A percentile compares a stretch with the other conserved stretches of the same genome.
phyloP scores from a whole-genome alignment of 345 rosid genomes.

The Eucalyptus sp. region DNA sequence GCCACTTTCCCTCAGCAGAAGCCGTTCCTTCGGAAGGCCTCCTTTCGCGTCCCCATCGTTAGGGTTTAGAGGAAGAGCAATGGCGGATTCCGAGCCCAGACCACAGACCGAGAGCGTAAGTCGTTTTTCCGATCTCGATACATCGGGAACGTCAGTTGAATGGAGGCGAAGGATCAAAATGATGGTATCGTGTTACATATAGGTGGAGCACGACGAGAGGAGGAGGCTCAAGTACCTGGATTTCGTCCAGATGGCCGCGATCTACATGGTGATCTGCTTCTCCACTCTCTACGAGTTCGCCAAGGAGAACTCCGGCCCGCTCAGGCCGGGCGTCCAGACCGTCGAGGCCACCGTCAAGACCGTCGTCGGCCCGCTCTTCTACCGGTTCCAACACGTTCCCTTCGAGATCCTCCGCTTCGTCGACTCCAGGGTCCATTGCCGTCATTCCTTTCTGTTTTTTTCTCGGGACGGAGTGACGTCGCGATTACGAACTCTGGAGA shows the following conservation, averaged over 20 bases:
- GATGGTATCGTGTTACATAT: not conserved
- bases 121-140: not conserved
- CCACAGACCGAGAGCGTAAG: conserved; percentile 4
- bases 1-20: not conserved
- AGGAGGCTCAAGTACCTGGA: conserved; percentile 49
- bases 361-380: conserved; percentile 56
- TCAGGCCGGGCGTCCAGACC: conserved; percentile 48
- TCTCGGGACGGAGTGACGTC: not conserved
- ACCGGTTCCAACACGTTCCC: conserved; percentile 45
- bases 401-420: conserved; percentile 49
- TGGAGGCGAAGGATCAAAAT: not conserved
- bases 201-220: conserved; percentile 15
- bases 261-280: conserved; percentile 30
- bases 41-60: not conserved
- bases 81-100: conserved; percentile 14
- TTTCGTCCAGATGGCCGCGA: conserved; percentile 37
- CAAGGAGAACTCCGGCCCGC: conserved; percentile 72
- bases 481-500: not conserved
- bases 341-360: conserved; percentile 46
- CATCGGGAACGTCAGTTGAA: not conserved
- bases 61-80: not conserved
- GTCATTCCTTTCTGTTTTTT: not conserved
- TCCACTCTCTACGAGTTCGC: conserved; percentile 44
- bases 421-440: conserved; percentile 46
- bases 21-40: not conserved